phyloP scores from a whole-genome alignment of 2,329 filamentous ascomycete genomes.

The Microsporum canis region DNA sequence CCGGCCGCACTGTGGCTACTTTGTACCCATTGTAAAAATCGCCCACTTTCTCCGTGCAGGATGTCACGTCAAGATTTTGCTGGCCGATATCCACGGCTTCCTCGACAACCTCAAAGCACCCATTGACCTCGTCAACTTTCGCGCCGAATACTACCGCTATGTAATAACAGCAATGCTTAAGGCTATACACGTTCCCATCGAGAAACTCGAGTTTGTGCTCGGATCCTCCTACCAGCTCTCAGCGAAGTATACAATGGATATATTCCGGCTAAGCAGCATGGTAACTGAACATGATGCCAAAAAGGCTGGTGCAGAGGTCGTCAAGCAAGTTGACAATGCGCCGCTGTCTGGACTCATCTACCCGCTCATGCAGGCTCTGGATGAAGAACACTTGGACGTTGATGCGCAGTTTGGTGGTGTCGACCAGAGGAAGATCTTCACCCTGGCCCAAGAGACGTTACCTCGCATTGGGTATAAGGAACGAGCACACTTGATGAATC shows the following conservation, averaged over 20 bases:
- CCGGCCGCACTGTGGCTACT: conserved; percentile 74
- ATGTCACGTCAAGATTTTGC: conserved; percentile 65
- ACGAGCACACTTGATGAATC: conserved; percentile 64
- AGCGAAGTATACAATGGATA: conserved; percentile 69
- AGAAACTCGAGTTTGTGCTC: conserved; percentile 62
- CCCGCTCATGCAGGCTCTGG: conserved; percentile 77
- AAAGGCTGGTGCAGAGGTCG: conserved; percentile 84
- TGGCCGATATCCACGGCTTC: conserved; percentile 50
- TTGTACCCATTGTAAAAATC: conserved; percentile 73
- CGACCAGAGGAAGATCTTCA: conserved; percentile 85
- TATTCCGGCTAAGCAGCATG: conserved; percentile 62
- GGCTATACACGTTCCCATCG: conserved; percentile 61
- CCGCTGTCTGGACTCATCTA: conserved; percentile 66
- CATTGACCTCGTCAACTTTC: conserved; percentile 64
- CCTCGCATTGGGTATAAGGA: conserved; percentile 76
- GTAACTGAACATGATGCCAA: conserved; percentile 71
- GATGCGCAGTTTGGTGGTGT: conserved; percentile 78
- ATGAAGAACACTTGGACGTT: conserved; percentile 78
- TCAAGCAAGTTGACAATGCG: conserved; percentile 77
- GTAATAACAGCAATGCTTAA: conserved; percentile 59
- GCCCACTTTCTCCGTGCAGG: conserved; percentile 72
- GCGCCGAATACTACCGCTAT: conserved; percentile 66
- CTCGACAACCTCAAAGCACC: conserved; percentile 58
- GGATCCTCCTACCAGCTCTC: conserved; percentile 63
- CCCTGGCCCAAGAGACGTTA: conserved; percentile 70